Percentiles rank a stretch among this genome's conserved stretches.
These are phyloP conservation scores for Saccharomycopsis hybrid DNA, from an alignment of 1,139 yeast species.

Conservation along the genomic window DNA sequence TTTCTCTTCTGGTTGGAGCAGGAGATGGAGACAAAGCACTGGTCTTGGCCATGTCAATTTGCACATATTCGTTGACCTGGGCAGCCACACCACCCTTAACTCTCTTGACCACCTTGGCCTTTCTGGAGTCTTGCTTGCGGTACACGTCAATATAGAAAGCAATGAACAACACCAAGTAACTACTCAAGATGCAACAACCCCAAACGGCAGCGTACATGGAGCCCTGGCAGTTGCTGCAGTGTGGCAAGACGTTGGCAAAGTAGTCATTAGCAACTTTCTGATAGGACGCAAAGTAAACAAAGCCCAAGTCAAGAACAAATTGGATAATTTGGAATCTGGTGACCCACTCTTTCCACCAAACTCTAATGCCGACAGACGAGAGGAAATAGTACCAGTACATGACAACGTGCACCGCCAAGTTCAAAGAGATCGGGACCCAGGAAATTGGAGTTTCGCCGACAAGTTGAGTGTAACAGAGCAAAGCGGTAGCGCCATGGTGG, in stretches of 20 bases:
- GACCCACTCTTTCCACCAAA: conserved; percentile 91
- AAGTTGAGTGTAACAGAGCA: conserved; percentile 72
- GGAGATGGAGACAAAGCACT: conserved; percentile 41
- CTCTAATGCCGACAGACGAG: conserved; percentile 74
- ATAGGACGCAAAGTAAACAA: conserved; percentile 72
- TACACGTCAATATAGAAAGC: conserved; percentile 74
- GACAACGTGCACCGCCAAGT: conserved; percentile 70
- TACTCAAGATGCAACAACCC: conserved; percentile 66
- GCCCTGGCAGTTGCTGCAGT: conserved; percentile 69
- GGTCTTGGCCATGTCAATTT: conserved; percentile 39
- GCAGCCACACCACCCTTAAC: conserved; percentile 81
- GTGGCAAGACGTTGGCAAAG: conserved; percentile 38
- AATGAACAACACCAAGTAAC: conserved; percentile 65
- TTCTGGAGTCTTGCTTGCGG: conserved; percentile 51
- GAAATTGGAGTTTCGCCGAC: conserved; percentile 68
- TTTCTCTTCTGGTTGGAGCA: conserved; percentile 31
- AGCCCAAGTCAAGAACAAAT: conserved; percentile 63
- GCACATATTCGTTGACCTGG: conserved; percentile 57
- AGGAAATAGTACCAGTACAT: conserved; percentile 83
- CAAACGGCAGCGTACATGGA: conserved; percentile 63
- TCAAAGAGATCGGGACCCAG: conserved; percentile 73
- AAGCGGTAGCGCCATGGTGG: conserved; percentile 82
- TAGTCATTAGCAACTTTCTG: conserved; percentile 36
- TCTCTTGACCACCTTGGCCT: conserved; percentile 41
- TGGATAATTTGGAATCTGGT: conserved; percentile 76